Evolutionary conservation across 2,329 filamentous ascomycete genomes (phyloP).

Genomic region (Diatrype stigma): DNA sequence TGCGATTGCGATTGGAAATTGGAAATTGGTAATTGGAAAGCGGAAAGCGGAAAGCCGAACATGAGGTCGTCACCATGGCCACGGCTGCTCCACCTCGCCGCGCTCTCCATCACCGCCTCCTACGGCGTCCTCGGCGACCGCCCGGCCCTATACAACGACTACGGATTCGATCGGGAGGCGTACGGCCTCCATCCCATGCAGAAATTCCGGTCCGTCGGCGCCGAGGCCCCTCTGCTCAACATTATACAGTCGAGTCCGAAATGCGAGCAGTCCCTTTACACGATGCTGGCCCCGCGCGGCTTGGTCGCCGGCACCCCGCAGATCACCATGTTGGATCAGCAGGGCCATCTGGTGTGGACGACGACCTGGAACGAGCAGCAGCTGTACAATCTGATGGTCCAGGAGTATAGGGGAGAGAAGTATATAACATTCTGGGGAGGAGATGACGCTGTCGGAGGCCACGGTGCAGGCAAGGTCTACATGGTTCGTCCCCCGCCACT

Average conservation of each 20-base stretch:
- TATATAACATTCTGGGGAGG: conserved; percentile 49
- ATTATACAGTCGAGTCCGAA: conserved; percentile 21
- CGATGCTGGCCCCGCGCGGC: conserved; percentile 34
- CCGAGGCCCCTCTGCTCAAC: conserved; percentile 31
- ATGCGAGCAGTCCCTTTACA: conserved; percentile 36
- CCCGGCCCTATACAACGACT: conserved; percentile 10
- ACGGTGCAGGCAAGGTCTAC: conserved; percentile 41
- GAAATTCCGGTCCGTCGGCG: conserved; percentile 27
- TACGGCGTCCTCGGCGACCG: conserved; percentile 6
- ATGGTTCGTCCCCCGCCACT: conserved; percentile 31
- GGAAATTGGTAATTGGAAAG: too few relatives aligned
- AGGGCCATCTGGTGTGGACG: conserved; percentile 43
- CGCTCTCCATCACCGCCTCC: conserved; percentile 3
- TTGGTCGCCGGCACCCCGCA: conserved; percentile 32
- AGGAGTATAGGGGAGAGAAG: conserved; percentile 36
- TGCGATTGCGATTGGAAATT: too few relatives aligned
- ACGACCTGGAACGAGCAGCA: conserved; percentile 30
- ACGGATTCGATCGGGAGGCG: conserved; percentile 27
- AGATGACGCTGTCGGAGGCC: conserved; percentile 39
- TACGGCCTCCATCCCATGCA: conserved; percentile 32
- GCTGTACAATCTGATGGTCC: conserved; percentile 40
- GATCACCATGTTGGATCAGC: conserved; percentile 39
- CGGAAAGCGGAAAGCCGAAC: too few relatives aligned
- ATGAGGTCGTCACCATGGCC: too few relatives aligned
- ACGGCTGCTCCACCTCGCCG: conserved; percentile 1